Evolutionary conservation across 495 filamentous ascomycete species (phyloP), one percentile per base, ranked within the genome.

Genomic region (Hypoxylon trugodes): DNA sequence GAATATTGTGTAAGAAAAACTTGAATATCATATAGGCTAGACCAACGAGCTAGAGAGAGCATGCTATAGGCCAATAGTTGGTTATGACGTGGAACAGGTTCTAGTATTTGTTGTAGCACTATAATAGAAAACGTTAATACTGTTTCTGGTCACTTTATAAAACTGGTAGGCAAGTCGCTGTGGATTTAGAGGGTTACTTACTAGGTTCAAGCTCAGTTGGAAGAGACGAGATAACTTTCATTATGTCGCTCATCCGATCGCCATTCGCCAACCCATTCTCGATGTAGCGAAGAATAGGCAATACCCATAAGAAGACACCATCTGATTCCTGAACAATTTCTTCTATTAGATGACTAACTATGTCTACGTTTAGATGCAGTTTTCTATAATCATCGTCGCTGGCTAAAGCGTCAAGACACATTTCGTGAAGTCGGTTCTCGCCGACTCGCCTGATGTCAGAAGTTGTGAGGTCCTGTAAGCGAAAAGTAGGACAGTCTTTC

Each of bases 241-340:
- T 58, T 15, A 69, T 51, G 46, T 63, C 52, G 16, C 54, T 25
- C 9, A 69, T 6, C 19, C 30, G 54, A n/a, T 61, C 62, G 4
- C 69, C 69, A 22, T 72, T 61, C 3, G 36, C 35, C 3, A 69
- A 7, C n/a, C 50, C 61, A 16, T 65, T 55, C 18, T 62, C 54
- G 19, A 69, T 12, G 21, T 53, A 60, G 28, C 60, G 57, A 40
- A 68, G 59, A 12, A 68, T 42, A 19, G 64, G 46, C 6, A 54
- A 19, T 13, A 75, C 61, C 75, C 77, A 77, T 30, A 74, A 66
- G 59, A 76, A 77, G 9, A 79, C 73, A 6, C 76, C 76, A 12
- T 66, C 59, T 6, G 76, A 70, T 51, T 47, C 58, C 2, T 61
- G 4, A 9, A 74, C 59, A 24, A 79, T 61, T 1, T 61, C 32